Percentiles rank a stretch among this genome's conserved stretches.
Evolutionary conservation across 495 filamentous ascomycete genomes (phyloP).

Genomic region (Aspergillus ellipticus): DNA sequence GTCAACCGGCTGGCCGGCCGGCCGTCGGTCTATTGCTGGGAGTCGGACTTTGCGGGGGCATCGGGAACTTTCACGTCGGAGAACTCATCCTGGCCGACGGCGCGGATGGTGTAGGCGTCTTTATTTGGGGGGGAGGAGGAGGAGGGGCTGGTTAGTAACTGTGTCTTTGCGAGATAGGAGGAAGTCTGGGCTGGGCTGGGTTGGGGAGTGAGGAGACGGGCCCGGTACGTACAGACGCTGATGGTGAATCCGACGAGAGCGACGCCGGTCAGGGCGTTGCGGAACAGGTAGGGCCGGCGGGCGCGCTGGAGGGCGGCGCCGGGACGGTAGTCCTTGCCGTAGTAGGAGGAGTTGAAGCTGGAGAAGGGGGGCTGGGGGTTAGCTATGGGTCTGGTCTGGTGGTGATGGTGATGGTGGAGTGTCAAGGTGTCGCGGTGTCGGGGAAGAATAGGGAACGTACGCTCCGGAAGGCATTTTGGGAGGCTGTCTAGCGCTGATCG

Average conservation of each 20-base stretch:
- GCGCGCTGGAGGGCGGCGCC: slow-evolving; percentile 83
- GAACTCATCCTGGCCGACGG: slow-evolving; percentile 95
- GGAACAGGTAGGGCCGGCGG: slow-evolving; percentile 84
- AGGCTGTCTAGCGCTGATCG: neutral
- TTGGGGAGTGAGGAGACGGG: too few relatives aligned
- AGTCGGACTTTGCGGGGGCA: slow-evolving; percentile 47
- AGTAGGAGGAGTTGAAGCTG: slow-evolving; percentile 83
- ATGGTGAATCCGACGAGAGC: slow-evolving; percentile 65
- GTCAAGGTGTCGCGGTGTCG: neutral
- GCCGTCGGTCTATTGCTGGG: slow-evolving; percentile 19
- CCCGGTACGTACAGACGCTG: slow-evolving; percentile 77
- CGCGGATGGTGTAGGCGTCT: slow-evolving; percentile 87
- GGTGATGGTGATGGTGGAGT: neutral
- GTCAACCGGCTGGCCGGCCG: too few relatives aligned
- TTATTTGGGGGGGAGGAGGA: neutral
- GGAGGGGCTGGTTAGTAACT: neutral
- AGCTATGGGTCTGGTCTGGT: slow-evolving; percentile 4
- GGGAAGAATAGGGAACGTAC: slow-evolving; percentile 24
- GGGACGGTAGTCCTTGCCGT: slow-evolving; percentile 77
- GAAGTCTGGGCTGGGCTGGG: neutral
- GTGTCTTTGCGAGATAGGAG: neutral
- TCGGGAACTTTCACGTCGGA: slow-evolving; percentile 88
- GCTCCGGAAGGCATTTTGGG: slow-evolving; percentile 40
- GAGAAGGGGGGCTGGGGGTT: neutral
- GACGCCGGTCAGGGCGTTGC: slow-evolving; percentile 75